A percentile compares a stretch with the other conserved stretches of the same genome.
Conservation (phyloP, 805 yeast species). For the Zygotorulaspora florentina region DNA sequence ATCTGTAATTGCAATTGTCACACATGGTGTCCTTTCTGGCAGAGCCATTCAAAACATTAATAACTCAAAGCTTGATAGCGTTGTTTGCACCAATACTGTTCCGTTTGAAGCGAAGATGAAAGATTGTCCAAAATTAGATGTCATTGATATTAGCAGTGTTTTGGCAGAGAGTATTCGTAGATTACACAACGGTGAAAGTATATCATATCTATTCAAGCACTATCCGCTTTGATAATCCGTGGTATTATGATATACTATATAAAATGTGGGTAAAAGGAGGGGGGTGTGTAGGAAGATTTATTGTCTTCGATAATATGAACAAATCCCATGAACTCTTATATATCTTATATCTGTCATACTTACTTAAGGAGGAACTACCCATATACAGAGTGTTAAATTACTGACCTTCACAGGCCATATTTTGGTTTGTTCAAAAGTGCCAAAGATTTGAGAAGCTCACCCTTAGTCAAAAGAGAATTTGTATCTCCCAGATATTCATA, state of each 20-base stretch:
- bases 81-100: conserved; percentile 77
- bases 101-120: conserved; percentile 64
- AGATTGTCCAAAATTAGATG: conserved; percentile 54
- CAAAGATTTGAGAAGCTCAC: conserved; percentile 52
- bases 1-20: conserved; percentile 74
- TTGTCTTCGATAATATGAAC: not conserved
- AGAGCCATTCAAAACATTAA: conserved; percentile 69
- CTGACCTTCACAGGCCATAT: conserved; percentile 38
- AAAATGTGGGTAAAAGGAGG: not conserved
- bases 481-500: conserved; percentile 51
- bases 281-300: not conserved
- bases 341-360: no score
- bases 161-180: conserved; percentile 81
- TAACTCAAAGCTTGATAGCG: conserved; percentile 59
- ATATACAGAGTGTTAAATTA: not conserved
- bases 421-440: conserved; percentile 48
- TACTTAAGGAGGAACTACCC: no score
- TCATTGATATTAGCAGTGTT: conserved; percentile 65
- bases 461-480: conserved; percentile 50
- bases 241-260: not conserved
- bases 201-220: conserved; percentile 63
- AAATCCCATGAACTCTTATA: no score
- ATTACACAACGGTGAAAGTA: conserved; percentile 83
- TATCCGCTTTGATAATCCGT: conserved; percentile 25
- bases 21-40: conserved; percentile 76